These are phyloP conservation scores for Calonectria naviculata DNA, from an alignment of 2,329 filamentous ascomycete genomes.

Conservation along the genomic window DNA sequence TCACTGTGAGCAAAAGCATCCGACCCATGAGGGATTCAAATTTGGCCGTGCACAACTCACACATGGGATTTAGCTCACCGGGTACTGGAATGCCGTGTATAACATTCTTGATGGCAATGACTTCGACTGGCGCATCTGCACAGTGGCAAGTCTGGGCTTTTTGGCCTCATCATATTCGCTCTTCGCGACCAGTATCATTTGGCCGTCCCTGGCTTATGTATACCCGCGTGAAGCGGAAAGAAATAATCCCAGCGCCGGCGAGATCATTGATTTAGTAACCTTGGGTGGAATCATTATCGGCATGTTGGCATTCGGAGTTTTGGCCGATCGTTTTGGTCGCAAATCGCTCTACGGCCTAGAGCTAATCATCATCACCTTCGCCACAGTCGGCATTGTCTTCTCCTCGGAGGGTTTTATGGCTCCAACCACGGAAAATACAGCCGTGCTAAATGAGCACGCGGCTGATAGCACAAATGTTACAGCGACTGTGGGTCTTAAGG, in stretches of 20 bases:
- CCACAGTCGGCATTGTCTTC: slow-evolving; percentile 34
- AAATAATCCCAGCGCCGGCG: slow-evolving; percentile 6
- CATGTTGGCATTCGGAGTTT: slow-evolving; percentile 37
- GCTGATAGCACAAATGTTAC: too few relatives aligned
- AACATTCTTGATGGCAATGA: slow-evolving; percentile 29
- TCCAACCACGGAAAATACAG: not conserved
- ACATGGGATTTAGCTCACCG: not conserved
- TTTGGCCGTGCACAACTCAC: not conserved
- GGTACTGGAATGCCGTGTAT: not conserved
- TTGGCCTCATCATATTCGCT: slow-evolving; percentile 44
- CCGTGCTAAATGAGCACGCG: too few relatives aligned
- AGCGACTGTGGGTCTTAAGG: not conserved
- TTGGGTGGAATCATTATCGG: slow-evolving; percentile 30
- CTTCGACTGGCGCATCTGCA: slow-evolving; percentile 40
- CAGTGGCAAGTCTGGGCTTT: slow-evolving; percentile 41
- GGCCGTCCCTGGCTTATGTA: slow-evolving; percentile 39
- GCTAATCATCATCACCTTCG: slow-evolving; percentile 36
- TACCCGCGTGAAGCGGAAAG: slow-evolving; percentile 31
- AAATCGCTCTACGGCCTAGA: slow-evolving; percentile 40
- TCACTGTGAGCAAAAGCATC: not conserved
- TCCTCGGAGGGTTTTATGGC: slow-evolving; percentile 25
- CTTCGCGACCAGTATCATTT: slow-evolving; percentile 43
- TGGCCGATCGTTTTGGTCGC: slow-evolving; percentile 39
- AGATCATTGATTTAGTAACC: slow-evolving; percentile 37
- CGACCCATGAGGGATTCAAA: not conserved